Evolutionary conservation across 352 stramenopile species (phyloP).

Genomic region (Pythium apleroticum): DNA sequence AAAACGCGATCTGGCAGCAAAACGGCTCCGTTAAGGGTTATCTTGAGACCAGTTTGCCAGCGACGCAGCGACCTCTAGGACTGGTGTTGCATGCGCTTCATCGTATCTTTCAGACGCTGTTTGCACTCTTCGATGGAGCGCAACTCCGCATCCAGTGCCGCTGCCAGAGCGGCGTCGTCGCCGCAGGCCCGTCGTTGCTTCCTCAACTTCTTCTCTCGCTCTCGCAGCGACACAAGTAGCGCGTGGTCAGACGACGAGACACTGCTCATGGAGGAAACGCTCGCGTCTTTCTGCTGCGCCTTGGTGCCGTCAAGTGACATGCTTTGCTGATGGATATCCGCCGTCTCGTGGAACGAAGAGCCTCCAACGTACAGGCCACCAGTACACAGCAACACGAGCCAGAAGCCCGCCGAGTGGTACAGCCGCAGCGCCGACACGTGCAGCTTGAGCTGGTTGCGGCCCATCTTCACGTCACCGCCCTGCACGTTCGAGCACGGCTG

Average conservation of each 20-base stretch:
- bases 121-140: conserved; percentile 58
- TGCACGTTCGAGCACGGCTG: conserved; percentile 82
- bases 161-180: conserved; percentile 27
- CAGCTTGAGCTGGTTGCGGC: conserved; percentile 60
- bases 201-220: conserved; percentile 54
- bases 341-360: conserved; percentile 68
- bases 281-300: background rate
- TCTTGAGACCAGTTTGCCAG: background rate
- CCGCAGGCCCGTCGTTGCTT: conserved; percentile 28
- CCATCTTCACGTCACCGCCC: conserved; percentile 58
- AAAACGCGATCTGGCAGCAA: background rate
- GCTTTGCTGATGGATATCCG: conserved; percentile 32
- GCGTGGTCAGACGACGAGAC: conserved; percentile 42
- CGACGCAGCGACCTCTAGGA: background rate
- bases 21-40: conserved; percentile 6
- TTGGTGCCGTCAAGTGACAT: background rate
- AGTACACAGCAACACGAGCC: conserved; percentile 80
- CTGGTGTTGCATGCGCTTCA: conserved; percentile 32
- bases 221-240: conserved; percentile 49
- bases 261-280: background rate
- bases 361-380: conserved; percentile 70
- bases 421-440: conserved; percentile 61
- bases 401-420: conserved; percentile 79
- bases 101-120: conserved; percentile 51
- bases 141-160: conserved; percentile 53